Evolutionary conservation across 768 basidiomycete species (phyloP).

Genomic region (Macrocybe gigantea): DNA sequence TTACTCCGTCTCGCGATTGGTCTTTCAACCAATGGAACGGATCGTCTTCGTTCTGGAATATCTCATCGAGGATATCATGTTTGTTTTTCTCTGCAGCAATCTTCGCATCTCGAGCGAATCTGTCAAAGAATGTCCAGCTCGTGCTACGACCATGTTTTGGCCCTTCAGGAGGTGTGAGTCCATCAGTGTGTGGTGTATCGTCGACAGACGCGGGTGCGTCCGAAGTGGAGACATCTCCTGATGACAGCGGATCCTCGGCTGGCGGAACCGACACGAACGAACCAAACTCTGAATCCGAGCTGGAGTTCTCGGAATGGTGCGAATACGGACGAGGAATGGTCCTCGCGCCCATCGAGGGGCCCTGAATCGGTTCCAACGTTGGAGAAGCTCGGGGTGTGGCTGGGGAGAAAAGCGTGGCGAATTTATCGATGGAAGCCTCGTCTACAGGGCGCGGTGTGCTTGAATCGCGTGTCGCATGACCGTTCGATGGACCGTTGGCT

Average conservation of each 20-base stretch:
- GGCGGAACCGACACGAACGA: constrained; percentile 54
- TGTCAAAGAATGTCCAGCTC: constrained; percentile 52
- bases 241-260: constrained; percentile 44
- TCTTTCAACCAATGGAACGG: constrained; percentile 55
- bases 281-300: constrained; percentile 17
- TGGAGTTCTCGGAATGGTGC: no score
- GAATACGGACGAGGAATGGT: no score
- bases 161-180: neutral
- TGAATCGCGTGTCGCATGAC: no score
- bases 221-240: neutral
- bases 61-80: constrained; percentile 53
- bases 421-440: constrained; percentile 18
- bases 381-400: constrained; percentile 32
- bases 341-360: neutral
- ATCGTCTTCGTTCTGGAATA: constrained; percentile 63
- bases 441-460: neutral
- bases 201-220: neutral
- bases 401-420: constrained; percentile 37
- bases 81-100: constrained; percentile 45
- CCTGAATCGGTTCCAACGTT: constrained; percentile 6
- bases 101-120: constrained; percentile 53
- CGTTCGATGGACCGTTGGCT: no score
- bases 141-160: constrained; percentile 12
- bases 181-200: neutral
- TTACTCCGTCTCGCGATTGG: neutral